These are phyloP conservation scores for Phytophthora fragariae DNA, from an alignment of 352 stramenopile species.

Conservation along the genomic window DNA sequence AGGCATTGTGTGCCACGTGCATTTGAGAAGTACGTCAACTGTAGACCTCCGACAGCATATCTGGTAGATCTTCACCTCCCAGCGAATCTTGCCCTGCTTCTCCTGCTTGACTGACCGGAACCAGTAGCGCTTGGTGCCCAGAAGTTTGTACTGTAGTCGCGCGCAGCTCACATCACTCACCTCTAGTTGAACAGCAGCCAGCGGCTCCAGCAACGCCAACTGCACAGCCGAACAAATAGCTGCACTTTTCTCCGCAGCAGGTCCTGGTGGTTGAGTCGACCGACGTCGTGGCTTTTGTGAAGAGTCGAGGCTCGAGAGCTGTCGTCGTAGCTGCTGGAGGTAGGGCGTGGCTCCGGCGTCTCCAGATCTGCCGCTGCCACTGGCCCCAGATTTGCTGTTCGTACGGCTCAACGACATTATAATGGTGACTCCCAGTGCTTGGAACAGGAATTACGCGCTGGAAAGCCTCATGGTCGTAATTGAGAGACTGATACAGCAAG, in stretches of 20 bases:
- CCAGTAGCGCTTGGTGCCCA: slow-evolving; percentile 77
- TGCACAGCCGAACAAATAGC: slow-evolving; percentile 29
- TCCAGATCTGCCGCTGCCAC: slow-evolving; percentile 1
- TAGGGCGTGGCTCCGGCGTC: slow-evolving; percentile 28
- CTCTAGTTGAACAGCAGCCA: slow-evolving; percentile 30
- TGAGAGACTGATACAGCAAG: background rate
- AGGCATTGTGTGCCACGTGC: slow-evolving; percentile 48
- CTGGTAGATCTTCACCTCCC: slow-evolving; percentile 70
- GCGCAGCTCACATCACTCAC: slow-evolving; percentile 62
- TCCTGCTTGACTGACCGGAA: slow-evolving; percentile 74
- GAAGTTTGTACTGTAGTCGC: slow-evolving; percentile 63
- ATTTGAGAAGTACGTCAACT: slow-evolving; percentile 21
- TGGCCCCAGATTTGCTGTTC: slow-evolving; percentile 21
- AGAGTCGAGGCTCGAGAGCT: slow-evolving; percentile 26
- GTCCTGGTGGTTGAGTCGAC: slow-evolving; percentile 21
- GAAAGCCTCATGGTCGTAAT: background rate
- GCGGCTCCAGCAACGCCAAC: slow-evolving; percentile 16
- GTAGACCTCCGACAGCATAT: slow-evolving; percentile 57
- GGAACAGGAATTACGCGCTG: background rate
- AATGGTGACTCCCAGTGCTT: background rate
- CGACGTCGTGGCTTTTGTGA: slow-evolving; percentile 16
- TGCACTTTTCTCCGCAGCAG: slow-evolving; percentile 36
- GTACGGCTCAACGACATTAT: slow-evolving; percentile 25
- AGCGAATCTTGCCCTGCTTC: slow-evolving; percentile 59
- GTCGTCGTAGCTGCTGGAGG: slow-evolving; percentile 23